These are phyloP conservation scores for Emergomyces pasteurianus DNA, from an alignment of 2,329 filamentous ascomycete genomes.

Conservation along the genomic window DNA sequence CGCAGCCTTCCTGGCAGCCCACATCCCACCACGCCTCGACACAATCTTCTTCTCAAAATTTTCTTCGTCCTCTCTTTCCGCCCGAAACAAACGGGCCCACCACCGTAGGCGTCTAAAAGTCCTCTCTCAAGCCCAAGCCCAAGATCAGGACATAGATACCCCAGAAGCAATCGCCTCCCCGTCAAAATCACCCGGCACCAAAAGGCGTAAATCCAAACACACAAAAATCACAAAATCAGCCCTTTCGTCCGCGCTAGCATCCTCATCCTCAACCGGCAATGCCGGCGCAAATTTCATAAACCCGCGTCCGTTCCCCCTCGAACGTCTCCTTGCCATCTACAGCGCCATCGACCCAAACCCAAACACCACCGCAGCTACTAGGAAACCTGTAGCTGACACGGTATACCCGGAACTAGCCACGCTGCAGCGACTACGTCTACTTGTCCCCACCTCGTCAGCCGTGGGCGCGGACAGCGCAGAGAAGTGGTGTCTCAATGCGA, in stretches of 20 bases:
- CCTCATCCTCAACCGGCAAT: constrained; percentile 23
- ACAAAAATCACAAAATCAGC: constrained; percentile 27
- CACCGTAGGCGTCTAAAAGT: constrained; percentile 30
- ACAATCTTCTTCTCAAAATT: constrained; percentile 40
- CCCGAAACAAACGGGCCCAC: constrained; percentile 33
- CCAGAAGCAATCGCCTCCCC: constrained; percentile 16
- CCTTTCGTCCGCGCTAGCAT: constrained; percentile 28
- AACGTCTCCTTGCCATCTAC: constrained; percentile 36
- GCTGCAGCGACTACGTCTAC: constrained; percentile 33
- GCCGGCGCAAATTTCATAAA: constrained; percentile 28
- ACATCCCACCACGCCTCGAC: constrained; percentile 36
- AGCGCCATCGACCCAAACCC: constrained; percentile 37
- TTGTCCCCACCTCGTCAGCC: constrained; percentile 30
- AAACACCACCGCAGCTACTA: constrained; percentile 3
- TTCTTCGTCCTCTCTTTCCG: constrained; percentile 31
- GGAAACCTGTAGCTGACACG: constrained; percentile 28
- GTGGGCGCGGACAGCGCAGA: constrained; percentile 23
- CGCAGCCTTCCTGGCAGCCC: constrained; percentile 36
- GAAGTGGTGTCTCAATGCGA: constrained; percentile 39
- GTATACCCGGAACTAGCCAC: constrained; percentile 37
- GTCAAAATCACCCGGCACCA: constrained; percentile 20
- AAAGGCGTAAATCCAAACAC: constrained; percentile 22
- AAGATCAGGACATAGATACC: constrained; percentile 19
- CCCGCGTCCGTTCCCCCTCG: constrained; percentile 33
- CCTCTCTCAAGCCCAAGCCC: constrained; percentile 25